Evolutionary conservation across 2,329 filamentous ascomycete species (phyloP), one percentile per base, ranked within the genome.

Genomic region (Epichloe uncinata): DNA sequence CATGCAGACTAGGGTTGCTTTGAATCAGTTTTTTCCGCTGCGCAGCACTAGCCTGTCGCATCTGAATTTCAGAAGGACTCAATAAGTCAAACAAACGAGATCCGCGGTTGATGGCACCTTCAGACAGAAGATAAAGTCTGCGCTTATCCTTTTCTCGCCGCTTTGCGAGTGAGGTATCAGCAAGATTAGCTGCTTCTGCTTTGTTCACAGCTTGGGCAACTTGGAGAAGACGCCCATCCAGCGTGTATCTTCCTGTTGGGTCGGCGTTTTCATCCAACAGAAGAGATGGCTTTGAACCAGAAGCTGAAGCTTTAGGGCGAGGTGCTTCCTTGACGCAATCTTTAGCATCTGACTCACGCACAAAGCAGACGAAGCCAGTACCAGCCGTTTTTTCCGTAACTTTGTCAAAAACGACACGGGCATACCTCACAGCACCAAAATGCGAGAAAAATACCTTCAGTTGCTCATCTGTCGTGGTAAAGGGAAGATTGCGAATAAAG

Each of bases 331-430:
- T 83, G 54, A 96, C 72, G 63, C 93, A 97, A 18, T 73, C 66
- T 61, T 83, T 81, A 56, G 84, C 87, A 61, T 95, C 87, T 18
- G 84, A 79, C 37, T 74, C 70, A 46, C 84, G 82, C 68, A 83
- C 84, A 69, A 98, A 98, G 69, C 88, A 95, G 33, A 97, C 91
- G 61, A 98, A 98, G 4, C 85, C 93, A 34, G 91, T 97, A 26
- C 93, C 93, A 45, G 86, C 87, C 2, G 93, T 87, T 47, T 87
- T 83, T 57, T 90, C 89, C 0, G 88, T 95, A 22, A 81, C 79
- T 44, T 77, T 83, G 63, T 98, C 91, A 63, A 94, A 78, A 37
- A 98, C 94, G 9, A 96, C 83, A 56, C 94, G 79, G 5, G 91
- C 93, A 64, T 97, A 98, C 37, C 90, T 80, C 38, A 96, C 73